Evolutionary conservation across 768 basidiomycete genomes (phyloP).

Genomic region (Mycena chlorophos): DNA sequence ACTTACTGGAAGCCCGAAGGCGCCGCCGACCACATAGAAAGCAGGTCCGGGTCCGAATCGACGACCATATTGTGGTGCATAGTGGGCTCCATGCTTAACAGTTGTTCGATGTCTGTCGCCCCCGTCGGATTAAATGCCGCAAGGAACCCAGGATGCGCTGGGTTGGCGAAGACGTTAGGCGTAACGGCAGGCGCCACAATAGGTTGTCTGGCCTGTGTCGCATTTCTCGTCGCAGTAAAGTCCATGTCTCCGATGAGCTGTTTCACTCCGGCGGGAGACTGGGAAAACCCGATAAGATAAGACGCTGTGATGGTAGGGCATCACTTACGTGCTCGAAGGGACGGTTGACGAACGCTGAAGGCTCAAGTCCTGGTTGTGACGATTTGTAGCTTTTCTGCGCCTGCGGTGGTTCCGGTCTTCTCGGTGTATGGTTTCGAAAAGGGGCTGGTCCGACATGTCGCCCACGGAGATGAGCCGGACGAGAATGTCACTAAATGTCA

Average conservation of each 20-base stretch:
- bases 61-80: conserved; percentile 25
- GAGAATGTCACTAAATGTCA: conserved; percentile 14
- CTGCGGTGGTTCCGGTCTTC: conserved; percentile 5
- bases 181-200: conserved; percentile 4
- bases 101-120: conserved; percentile 16
- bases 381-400: conserved; percentile 3
- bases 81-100: conserved; percentile 27
- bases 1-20: conserved; percentile 63
- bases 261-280: conserved; percentile 2
- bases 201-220: not conserved
- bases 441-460: conserved; percentile 8
- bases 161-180: not conserved
- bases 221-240: not conserved
- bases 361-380: conserved; percentile 10
- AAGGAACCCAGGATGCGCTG: not conserved
- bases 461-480: conserved; percentile 19
- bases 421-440: conserved; percentile 3
- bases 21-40: conserved; percentile 66
- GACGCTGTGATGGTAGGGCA: not conserved
- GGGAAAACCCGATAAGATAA: no score
- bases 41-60: conserved; percentile 50
- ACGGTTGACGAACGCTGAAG: conserved; percentile 8
- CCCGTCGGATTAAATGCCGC: not conserved
- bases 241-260: conserved; percentile 8
- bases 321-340: not conserved